These are phyloP conservation scores for Bretschneidera sinensis DNA, from an alignment of 345 rosid genomes.

Conservation along the genomic window DNA sequence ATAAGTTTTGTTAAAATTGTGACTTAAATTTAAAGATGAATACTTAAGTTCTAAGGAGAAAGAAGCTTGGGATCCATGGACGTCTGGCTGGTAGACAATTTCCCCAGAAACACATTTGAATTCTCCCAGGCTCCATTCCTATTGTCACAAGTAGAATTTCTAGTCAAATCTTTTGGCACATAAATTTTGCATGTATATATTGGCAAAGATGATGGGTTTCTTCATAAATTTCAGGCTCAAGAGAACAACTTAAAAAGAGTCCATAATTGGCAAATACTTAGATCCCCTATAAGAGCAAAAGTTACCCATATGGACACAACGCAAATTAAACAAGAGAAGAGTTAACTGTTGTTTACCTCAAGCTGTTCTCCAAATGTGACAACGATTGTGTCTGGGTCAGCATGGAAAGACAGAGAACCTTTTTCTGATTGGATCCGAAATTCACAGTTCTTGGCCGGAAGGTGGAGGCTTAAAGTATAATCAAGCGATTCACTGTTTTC, in stretches of 20 bases:
- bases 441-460: conserved; percentile 42
- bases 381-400: conserved; percentile 45
- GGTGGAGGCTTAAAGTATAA: conserved; percentile 47
- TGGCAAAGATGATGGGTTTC: too few species aligned
- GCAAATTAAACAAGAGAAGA: background rate
- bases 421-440: conserved; percentile 40
- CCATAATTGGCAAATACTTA: background rate
- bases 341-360: conserved; percentile 32
- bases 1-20: conserved; percentile 6
- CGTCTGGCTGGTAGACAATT: conserved; percentile 39
- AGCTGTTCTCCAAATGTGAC: conserved; percentile 57
- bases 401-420: conserved; percentile 37
- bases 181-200: too few species aligned
- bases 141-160: conserved; percentile 2
- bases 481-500: conserved; percentile 23
- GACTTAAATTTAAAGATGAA: conserved; percentile 35
- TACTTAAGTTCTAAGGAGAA: conserved; percentile 65
- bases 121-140: conserved; percentile 71
- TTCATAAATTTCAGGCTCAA: background rate
- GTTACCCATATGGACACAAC: too few species aligned
- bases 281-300: too few species aligned
- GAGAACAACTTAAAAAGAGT: background rate
- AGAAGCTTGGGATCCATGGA: conserved; percentile 25
- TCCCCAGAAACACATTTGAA: conserved; percentile 45
- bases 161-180: too few species aligned